Conservation (phyloP, 352 stramenopile genomes). For the Ophiocytium majus region DNA sequence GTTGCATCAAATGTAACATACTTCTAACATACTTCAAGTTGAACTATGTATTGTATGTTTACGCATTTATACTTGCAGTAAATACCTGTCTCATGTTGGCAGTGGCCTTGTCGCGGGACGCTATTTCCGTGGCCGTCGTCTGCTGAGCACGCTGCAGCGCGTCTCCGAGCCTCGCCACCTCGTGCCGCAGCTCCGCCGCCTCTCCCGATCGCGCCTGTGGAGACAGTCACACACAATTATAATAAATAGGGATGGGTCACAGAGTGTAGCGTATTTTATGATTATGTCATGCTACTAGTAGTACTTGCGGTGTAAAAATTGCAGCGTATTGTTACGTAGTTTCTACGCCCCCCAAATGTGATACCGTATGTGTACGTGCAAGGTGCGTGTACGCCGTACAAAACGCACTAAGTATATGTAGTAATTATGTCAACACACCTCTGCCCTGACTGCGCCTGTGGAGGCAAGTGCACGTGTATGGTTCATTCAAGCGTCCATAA, state of each 20-base stretch:
- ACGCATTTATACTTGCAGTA: too few species aligned
- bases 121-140: neutral
- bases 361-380: neutral
- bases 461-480: too few species aligned
- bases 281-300: too few species aligned
- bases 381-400: neutral
- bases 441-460: too few species aligned
- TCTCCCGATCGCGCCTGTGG: neutral
- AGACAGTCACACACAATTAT: neutral
- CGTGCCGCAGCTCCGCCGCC: neutral
- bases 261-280: neutral
- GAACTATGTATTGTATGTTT: too few species aligned
- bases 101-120: neutral
- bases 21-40: too few species aligned
- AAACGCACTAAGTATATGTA: neutral
- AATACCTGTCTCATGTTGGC: constrained; percentile 15
- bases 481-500: too few species aligned
- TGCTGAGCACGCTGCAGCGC: neutral
- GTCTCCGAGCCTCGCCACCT: neutral
- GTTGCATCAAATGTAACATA: too few species aligned
- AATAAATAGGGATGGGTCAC: neutral
- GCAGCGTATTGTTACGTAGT: too few species aligned
- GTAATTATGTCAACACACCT: too few species aligned
- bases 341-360: neutral
- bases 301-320: too few species aligned